Conservation (phyloP, 2,329 filamentous ascomycete genomes). For the Sarocladium oryzae region DNA sequence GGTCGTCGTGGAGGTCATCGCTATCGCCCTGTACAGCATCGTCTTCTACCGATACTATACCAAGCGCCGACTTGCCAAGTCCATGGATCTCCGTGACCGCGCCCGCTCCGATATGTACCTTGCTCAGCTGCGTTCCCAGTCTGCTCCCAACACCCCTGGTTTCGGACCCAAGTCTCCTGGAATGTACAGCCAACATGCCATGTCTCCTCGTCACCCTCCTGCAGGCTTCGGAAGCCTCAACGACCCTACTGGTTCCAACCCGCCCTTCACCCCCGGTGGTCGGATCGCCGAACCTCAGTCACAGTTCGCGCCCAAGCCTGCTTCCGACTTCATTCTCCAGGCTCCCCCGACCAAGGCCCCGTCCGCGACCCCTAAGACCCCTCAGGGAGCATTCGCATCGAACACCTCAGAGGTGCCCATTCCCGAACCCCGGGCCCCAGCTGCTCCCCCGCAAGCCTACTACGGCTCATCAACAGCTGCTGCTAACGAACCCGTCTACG, state of each 20-base stretch:
- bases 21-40: conserved; percentile 86
- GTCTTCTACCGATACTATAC: conserved; percentile 98
- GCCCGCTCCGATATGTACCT: conserved; percentile 94
- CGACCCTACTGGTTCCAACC: conserved; percentile 15
- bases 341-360: conserved; percentile 75
- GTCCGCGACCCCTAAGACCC: conserved; percentile 65
- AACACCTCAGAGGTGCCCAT: conserved; percentile 24
- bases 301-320: conserved; percentile 44
- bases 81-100: conserved; percentile 91
- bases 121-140: conserved; percentile 75
- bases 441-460: conserved; percentile 34
- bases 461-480: conserved; percentile 36
- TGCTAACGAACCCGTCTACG: conserved; percentile 78
- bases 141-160: conserved; percentile 89
- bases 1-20: conserved; percentile 84
- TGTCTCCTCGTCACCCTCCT: conserved; percentile 57
- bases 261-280: conserved; percentile 45
- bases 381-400: conserved; percentile 54
- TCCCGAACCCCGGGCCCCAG: conserved; percentile 22
- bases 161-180: conserved; percentile 62
- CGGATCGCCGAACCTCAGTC: conserved; percentile 58
- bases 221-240: conserved; percentile 46
- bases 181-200: conserved; percentile 36
- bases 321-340: conserved; percentile 74
- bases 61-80: conserved; percentile 91